Percentiles rank a stretch among this genome's conserved stretches.
Conservation (phyloP, 108 stramenopile species). For the Bacterosira constricta region DNA sequence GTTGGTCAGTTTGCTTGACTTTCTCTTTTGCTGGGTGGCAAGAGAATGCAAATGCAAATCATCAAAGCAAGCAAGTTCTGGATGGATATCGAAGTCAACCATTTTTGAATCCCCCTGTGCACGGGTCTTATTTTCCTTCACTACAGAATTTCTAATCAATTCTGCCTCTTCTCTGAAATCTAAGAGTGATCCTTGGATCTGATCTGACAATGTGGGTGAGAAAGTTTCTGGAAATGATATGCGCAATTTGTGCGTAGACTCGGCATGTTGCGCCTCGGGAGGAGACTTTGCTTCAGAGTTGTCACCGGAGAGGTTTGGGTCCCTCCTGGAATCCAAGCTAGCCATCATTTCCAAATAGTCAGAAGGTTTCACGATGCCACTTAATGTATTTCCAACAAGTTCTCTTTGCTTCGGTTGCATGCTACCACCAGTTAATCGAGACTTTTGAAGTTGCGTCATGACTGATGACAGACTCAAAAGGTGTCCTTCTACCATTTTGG, state of each 20-base stretch:
- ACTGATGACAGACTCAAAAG: conserved; percentile 12
- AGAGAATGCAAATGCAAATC: not conserved
- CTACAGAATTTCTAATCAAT: conserved; percentile 2
- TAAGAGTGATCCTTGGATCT: conserved; percentile 4
- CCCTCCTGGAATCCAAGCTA: not conserved
- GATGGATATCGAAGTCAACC: not conserved
- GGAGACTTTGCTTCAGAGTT: not conserved
- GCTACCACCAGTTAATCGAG: conserved; percentile 12
- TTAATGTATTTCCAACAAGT: conserved; percentile 27
- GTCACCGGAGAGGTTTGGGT: not conserved
- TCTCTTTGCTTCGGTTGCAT: conserved; percentile 40
- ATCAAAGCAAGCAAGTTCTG: conserved; percentile 1
- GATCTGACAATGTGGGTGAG: conserved; percentile 7
- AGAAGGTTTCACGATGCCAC: not conserved
- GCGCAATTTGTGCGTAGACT: not conserved
- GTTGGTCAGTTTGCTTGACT: not conserved
- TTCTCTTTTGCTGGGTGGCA: not conserved
- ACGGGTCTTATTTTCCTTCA: conserved; percentile 5
- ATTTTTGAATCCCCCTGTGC: not conserved
- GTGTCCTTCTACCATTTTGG: conserved; percentile 6
- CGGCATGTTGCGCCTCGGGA: not conserved
- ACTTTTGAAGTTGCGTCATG: conserved; percentile 7
- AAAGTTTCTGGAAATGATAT: conserved; percentile 15
- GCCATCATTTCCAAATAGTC: conserved; percentile 5
- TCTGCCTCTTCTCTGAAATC: conserved; percentile 15